Conservation (phyloP, 1,284 basidiomycete species). For the Fomitopsis schrenkii region DNA sequence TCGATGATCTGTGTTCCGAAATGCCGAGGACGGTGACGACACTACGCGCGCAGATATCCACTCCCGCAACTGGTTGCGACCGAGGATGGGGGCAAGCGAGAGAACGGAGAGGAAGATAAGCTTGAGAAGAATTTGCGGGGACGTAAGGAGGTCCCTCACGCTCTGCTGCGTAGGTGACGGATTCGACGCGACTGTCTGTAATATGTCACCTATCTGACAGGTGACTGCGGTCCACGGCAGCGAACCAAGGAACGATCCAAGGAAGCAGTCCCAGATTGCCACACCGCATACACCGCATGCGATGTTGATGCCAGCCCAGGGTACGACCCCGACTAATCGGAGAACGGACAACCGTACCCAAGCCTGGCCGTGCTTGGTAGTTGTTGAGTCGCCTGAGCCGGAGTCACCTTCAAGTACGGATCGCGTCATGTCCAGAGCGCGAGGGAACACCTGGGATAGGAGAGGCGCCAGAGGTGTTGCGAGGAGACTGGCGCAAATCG, state of each 20-base stretch:
- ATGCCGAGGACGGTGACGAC: conserved; percentile 3
- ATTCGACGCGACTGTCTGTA: conserved; percentile 70
- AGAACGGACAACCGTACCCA: conserved; percentile 86
- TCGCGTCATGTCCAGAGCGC: conserved; percentile 78
- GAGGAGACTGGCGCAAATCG: conserved; percentile 73
- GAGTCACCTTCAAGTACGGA: conserved; percentile 55
- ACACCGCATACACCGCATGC: conserved; percentile 89
- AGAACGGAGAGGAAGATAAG: conserved; percentile 70
- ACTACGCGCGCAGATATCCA: conserved; percentile 39
- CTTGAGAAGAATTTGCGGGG: conserved; percentile 70
- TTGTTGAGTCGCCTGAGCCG: conserved; percentile 22
- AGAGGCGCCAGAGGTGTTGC: conserved; percentile 82
- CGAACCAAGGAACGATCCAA: conserved; percentile 78
- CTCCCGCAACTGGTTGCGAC: conserved; percentile 54
- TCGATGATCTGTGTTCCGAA: conserved; percentile 3
- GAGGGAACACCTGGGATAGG: conserved; percentile 76
- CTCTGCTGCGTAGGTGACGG: conserved; percentile 65
- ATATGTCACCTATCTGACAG: conserved; percentile 84
- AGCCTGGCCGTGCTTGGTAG: conserved; percentile 36
- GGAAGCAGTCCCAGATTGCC: conserved; percentile 65
- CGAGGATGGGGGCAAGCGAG: conserved; percentile 75
- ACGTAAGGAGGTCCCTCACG: conserved; percentile 65
- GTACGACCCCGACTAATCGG: conserved; percentile 84
- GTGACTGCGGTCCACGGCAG: conserved; percentile 82
- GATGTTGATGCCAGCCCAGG: conserved; percentile 93